phyloP scores from a whole-genome alignment of 139 green algal genomes.

The Diplosphaera chodatii region DNA sequence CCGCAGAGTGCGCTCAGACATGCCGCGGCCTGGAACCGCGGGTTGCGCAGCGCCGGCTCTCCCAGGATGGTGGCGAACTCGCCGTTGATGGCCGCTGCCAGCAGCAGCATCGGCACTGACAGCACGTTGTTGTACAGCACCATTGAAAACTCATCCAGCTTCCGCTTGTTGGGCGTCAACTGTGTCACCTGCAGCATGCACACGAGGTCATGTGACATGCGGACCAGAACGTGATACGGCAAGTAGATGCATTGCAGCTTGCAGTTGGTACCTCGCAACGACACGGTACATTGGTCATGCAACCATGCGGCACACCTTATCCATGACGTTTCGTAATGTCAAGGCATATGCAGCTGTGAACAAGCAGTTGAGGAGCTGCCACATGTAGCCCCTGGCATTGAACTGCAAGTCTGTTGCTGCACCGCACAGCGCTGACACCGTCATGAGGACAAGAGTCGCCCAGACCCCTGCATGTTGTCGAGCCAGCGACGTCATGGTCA shows the following conservation, averaged over 20 bases:
- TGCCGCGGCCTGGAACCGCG: conserved; percentile 40
- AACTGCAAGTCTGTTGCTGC: conserved; percentile 82
- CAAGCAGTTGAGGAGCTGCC: conserved; percentile 83
- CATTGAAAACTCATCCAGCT: conserved; percentile 61
- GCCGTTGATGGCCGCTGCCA: conserved; percentile 12
- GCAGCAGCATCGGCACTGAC: conserved; percentile 62
- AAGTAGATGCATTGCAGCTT: no score
- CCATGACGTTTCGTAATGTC: conserved; percentile 78
- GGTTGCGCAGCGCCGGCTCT: conserved; percentile 44
- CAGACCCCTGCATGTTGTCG: conserved; percentile 55
- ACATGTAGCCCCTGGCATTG: conserved; percentile 71
- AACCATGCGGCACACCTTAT: no score
- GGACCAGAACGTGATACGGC: no score
- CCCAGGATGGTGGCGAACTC: conserved; percentile 41
- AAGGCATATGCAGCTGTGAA: conserved; percentile 80
- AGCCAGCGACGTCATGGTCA: no score
- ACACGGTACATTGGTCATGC: no score
- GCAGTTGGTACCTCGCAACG: no score
- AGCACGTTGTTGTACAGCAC: conserved; percentile 93
- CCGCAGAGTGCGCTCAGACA: conserved; percentile 34
- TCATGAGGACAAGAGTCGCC: conserved; percentile 73
- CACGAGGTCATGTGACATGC: no score
- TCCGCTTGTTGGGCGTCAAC: conserved; percentile 31
- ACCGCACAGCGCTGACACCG: conserved; percentile 64
- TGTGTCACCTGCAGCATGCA: conserved; percentile 6